Evolutionary conservation across 106 monocot species (phyloP).

Genomic region (Dioscorea zingiberensis): DNA sequence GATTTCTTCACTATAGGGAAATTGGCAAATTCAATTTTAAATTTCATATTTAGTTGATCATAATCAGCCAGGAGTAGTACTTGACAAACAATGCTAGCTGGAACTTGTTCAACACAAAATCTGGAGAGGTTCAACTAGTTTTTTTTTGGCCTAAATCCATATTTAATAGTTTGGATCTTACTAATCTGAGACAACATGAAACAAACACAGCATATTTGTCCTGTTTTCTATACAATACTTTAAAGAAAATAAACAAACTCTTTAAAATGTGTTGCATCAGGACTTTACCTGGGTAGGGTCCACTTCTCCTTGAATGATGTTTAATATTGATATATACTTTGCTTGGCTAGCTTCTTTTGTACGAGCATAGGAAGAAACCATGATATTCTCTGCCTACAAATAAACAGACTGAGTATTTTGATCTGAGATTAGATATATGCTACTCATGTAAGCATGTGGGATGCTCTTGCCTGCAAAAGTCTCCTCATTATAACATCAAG

Average conservation of each 20-base stretch:
- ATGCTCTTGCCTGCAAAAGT: conserved; percentile 56
- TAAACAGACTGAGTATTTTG: not conserved
- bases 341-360: conserved; percentile 99
- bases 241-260: too few relatives aligned
- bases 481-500: conserved; percentile 99
- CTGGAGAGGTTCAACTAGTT: not conserved
- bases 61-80: too few relatives aligned
- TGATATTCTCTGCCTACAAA: conserved; percentile 94
- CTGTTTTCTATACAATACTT: not conserved
- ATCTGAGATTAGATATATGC: not conserved
- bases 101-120: too few relatives aligned
- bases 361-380: conserved; percentile 99
- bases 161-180: not conserved
- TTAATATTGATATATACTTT: conserved; percentile 97
- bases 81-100: too few relatives aligned
- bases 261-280: not conserved
- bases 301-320: conserved; percentile 99
- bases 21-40: too few relatives aligned
- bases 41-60: too few relatives aligned
- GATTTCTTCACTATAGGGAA: too few relatives aligned
- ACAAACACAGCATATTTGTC: not conserved
- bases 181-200: not conserved
- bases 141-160: not conserved
- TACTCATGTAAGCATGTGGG: not conserved
- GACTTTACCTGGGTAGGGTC: conserved; percentile 91